These are phyloP conservation scores for Rhododendron ovatum DNA, from an alignment of 148 eudicot genomes.

Conservation along the genomic window DNA sequence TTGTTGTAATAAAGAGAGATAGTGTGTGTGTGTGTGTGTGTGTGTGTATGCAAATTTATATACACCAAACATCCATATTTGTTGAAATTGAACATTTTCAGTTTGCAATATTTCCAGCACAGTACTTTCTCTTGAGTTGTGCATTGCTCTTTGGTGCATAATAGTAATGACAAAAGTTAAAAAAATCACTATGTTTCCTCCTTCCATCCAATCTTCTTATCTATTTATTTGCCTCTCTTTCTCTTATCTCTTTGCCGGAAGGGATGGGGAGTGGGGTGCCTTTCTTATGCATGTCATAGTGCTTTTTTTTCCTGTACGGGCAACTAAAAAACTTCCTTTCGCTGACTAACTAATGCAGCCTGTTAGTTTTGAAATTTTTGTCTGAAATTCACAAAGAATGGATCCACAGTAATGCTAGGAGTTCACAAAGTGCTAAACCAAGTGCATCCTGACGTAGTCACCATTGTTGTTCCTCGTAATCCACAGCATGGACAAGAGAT, in stretches of 20 bases:
- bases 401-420: conserved; percentile 57
- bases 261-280: not conserved
- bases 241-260: not conserved
- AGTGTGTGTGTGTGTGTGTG: no score
- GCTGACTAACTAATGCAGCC: conserved; percentile 5
- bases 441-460: conserved; percentile 49
- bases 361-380: conserved; percentile 1
- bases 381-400: conserved; percentile 13
- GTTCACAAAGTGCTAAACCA: conserved; percentile 58
- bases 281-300: not conserved
- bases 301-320: not conserved
- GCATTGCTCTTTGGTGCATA: not conserved
- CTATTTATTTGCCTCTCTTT: not conserved
- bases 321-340: not conserved
- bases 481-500: conserved; percentile 59
- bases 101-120: not conserved
- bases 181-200: not conserved
- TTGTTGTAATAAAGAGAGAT: no score
- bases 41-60: not conserved
- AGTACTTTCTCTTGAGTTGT: not conserved
- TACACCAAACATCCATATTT: not conserved
- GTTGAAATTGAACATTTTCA: not conserved
- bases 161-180: not conserved
- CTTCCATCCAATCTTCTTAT: not conserved
- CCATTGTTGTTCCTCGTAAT: conserved; percentile 79